Conservation (phyloP, 1,284 basidiomycete species). For the Trametes versicolor region DNA sequence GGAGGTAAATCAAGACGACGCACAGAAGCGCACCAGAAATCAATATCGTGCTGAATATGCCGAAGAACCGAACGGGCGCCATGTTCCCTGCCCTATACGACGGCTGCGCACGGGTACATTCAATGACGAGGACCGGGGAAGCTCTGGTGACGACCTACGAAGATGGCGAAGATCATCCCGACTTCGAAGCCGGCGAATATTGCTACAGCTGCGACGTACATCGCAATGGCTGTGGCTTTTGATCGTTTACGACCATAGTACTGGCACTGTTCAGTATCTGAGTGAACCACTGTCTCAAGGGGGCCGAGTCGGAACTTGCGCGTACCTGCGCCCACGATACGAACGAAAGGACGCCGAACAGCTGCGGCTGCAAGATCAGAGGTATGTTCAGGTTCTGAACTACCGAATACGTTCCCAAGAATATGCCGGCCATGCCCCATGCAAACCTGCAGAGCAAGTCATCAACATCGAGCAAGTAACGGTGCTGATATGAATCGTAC, state of each 20-base stretch:
- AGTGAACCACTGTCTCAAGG: too few relatives aligned
- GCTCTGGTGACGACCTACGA: slow-evolving; percentile 46
- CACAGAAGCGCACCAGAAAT: slow-evolving; percentile 70
- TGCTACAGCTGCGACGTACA: slow-evolving; percentile 51
- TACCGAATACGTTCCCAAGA: slow-evolving; percentile 76
- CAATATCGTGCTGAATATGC: slow-evolving; percentile 69
- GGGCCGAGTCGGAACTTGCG: background rate
- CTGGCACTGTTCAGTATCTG: slow-evolving; percentile 55
- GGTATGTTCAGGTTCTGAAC: slow-evolving; percentile 78
- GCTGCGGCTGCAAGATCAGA: slow-evolving; percentile 78
- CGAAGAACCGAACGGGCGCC: slow-evolving; percentile 67
- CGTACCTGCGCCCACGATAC: slow-evolving; percentile 74
- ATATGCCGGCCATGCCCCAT: slow-evolving; percentile 72
- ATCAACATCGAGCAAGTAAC: background rate
- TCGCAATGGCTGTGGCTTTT: slow-evolving; percentile 39
- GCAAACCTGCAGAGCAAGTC: slow-evolving; percentile 53
- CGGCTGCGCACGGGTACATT: slow-evolving; percentile 44
- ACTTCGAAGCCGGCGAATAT: slow-evolving; percentile 67
- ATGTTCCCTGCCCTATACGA: slow-evolving; percentile 57
- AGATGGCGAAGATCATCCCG: slow-evolving; percentile 67
- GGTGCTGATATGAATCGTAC: slow-evolving; percentile 43
- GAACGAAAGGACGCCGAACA: slow-evolving; percentile 71
- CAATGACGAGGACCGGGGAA: background rate
- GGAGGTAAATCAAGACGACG: slow-evolving; percentile 25
- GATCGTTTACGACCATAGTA: slow-evolving; percentile 63